phyloP scores from a whole-genome alignment of 1,139 yeast species.

The Blastobotrys arbuscula region DNA sequence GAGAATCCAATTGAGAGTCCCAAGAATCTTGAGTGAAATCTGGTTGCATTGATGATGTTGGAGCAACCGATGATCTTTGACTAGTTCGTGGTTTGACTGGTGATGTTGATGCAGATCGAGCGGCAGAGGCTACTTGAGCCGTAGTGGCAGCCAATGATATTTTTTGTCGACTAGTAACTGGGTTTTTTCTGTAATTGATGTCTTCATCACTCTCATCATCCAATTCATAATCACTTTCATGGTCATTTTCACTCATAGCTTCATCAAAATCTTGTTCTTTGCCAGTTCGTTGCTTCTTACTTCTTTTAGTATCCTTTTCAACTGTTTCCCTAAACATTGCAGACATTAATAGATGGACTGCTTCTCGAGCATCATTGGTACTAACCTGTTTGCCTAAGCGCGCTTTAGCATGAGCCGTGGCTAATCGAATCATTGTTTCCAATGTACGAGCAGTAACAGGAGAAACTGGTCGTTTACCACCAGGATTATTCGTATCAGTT shows the following conservation, averaged over 20 bases:
- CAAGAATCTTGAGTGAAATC: conserved; percentile 26
- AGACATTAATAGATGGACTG: conserved; percentile 77
- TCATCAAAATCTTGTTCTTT: conserved; percentile 25
- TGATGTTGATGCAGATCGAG: conserved; percentile 1
- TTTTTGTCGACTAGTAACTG: background rate
- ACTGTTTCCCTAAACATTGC: conserved; percentile 69
- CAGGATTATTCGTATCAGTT: conserved; percentile 56
- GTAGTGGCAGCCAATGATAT: conserved; percentile 5
- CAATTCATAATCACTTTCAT: conserved; percentile 12
- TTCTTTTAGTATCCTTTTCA: conserved; percentile 16
- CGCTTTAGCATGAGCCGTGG: conserved; percentile 97
- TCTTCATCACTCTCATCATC: conserved; percentile 23
- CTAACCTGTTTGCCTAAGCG: conserved; percentile 73
- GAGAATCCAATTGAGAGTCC: conserved; percentile 17
- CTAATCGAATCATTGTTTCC: conserved; percentile 89
- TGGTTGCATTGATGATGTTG: conserved; percentile 14
- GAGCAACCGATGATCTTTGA: conserved; percentile 13
- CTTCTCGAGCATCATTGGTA: conserved; percentile 75
- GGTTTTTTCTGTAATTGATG: conserved; percentile 23
- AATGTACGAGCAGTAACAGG: conserved; percentile 98
- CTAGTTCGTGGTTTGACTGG: conserved; percentile 5
- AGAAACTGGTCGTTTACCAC: conserved; percentile 35
- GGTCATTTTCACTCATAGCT: conserved; percentile 17
- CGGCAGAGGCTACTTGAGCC: conserved; percentile 8
- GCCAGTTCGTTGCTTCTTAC: conserved; percentile 27